These are phyloP conservation scores for Auriculariales sp. DNA, from an alignment of 768 basidiomycete genomes.

Conservation along the genomic window DNA sequence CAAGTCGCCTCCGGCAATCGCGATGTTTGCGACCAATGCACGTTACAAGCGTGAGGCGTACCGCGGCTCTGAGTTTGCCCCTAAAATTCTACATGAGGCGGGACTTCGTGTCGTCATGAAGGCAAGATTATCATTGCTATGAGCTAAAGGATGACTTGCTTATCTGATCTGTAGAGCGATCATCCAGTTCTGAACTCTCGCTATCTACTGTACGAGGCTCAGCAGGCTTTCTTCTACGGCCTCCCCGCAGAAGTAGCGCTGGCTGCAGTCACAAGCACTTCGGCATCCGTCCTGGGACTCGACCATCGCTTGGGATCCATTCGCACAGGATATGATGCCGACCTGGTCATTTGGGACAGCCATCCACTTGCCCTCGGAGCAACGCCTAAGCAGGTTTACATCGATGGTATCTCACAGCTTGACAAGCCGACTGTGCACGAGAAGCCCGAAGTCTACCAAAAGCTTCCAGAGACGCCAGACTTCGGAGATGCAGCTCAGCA, in stretches of 20 bases:
- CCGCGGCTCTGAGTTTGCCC: conserved; percentile 25
- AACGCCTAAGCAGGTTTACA: conserved; percentile 67
- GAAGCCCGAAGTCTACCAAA: conserved; percentile 45
- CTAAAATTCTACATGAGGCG: conserved; percentile 27
- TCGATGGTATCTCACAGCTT: conserved; percentile 71
- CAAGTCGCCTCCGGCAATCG: conserved; percentile 31
- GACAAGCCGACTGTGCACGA: conserved; percentile 26
- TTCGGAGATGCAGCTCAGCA: conserved; percentile 42
- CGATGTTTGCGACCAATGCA: conserved; percentile 25
- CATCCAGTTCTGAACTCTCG: conserved; percentile 41
- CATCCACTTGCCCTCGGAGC: conserved; percentile 69
- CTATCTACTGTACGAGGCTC: conserved; percentile 41
- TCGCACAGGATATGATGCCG: conserved; percentile 54
- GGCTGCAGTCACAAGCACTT: conserved; percentile 53
- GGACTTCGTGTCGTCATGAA: conserved; percentile 29
- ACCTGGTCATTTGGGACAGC: conserved; percentile 62
- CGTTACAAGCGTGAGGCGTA: conserved; percentile 34
- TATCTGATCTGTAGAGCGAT: conserved; percentile 9
- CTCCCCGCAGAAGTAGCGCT: conserved; percentile 50
- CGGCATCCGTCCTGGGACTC: conserved; percentile 55
- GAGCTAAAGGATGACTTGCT: not conserved
- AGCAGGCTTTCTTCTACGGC: conserved; percentile 60
- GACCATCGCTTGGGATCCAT: conserved; percentile 65
- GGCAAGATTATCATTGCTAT: conserved; percentile 3
- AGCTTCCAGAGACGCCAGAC: conserved; percentile 38